A percentile compares a stretch with the other conserved stretches of the same genome.
phyloP scores from a whole-genome alignment of 2,329 filamentous ascomycete species.

The Fusarium decemcellulare region DNA sequence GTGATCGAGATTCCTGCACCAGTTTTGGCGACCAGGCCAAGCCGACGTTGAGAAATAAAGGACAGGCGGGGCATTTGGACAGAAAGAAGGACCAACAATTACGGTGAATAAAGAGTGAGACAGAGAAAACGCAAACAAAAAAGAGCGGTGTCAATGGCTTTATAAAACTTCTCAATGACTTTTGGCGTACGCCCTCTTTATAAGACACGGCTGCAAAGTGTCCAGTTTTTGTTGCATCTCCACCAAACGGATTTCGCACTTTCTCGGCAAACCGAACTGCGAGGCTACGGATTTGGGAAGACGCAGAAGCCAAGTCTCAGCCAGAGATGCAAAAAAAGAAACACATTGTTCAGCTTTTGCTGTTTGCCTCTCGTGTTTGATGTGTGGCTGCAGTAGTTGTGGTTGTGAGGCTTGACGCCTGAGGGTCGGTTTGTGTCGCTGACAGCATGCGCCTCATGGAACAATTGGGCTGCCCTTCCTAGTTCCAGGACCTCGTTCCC shows the following conservation, averaged over 20 bases:
- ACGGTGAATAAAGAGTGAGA: not conserved
- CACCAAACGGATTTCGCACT: not conserved
- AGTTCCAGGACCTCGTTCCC: too few species aligned
- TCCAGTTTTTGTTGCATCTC: conserved; percentile 2
- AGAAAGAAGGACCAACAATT: not conserved
- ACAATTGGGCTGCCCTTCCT: too few species aligned
- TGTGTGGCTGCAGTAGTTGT: too few species aligned
- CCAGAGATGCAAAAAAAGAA: too few species aligned
- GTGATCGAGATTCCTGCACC: conserved; percentile 13
- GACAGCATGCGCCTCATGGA: too few species aligned
- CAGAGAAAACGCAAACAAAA: not conserved
- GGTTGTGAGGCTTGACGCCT: too few species aligned
- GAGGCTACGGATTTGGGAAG: not conserved
- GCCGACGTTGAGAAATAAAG: not conserved
- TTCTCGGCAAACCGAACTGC: conserved; percentile 2
- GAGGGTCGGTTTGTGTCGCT: too few species aligned
- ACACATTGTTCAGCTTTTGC: too few species aligned
- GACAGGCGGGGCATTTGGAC: not conserved
- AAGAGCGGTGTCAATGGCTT: not conserved
- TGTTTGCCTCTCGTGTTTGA: too few species aligned
- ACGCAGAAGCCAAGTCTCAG: not conserved
- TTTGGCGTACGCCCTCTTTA: too few species aligned
- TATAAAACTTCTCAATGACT: not conserved
- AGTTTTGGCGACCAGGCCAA: not conserved
- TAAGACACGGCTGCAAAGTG: not conserved